These are phyloP conservation scores for Pseudodiploospora longispora DNA, from an alignment of 2,329 filamentous ascomycete genomes.

Conservation along the genomic window DNA sequence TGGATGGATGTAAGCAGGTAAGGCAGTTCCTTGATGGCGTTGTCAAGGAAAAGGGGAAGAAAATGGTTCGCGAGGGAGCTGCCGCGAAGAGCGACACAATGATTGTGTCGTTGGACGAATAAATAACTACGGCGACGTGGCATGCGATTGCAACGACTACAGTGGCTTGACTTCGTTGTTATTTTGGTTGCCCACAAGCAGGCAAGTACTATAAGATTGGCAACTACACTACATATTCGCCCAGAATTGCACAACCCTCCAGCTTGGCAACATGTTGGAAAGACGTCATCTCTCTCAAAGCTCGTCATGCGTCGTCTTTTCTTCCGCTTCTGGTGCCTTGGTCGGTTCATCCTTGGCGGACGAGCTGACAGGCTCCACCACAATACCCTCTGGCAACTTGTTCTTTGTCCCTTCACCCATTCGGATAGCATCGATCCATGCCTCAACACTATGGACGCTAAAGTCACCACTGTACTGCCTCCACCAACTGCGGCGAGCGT, in stretches of 20 bases:
- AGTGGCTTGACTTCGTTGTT: no score
- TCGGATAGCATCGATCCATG: slow-evolving; percentile 85
- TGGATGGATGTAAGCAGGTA: slow-evolving; percentile 86
- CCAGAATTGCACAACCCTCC: no score
- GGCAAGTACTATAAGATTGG: no score
- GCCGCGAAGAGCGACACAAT: slow-evolving; percentile 40
- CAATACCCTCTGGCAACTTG: slow-evolving; percentile 57
- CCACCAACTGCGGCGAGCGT: slow-evolving; percentile 82
- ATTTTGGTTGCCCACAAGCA: no score
- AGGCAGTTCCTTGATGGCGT: slow-evolving; percentile 72
- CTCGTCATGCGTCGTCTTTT: slow-evolving; percentile 38
- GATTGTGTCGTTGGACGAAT: slow-evolving; percentile 43
- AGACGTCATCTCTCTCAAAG: slow-evolving; percentile 26
- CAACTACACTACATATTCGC: no score
- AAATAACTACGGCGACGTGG: neutral
- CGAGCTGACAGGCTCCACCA: slow-evolving; percentile 35
- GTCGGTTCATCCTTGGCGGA: neutral
- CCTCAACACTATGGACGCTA: slow-evolving; percentile 57
- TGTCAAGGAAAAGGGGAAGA: slow-evolving; percentile 61
- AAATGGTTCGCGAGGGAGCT: slow-evolving; percentile 51
- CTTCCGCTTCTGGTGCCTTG: slow-evolving; percentile 18
- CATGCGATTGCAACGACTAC: no score
- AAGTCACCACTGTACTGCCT: slow-evolving; percentile 60
- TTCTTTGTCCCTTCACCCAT: slow-evolving; percentile 80
- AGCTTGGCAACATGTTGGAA: no score